Evolutionary conservation across 768 basidiomycete species (phyloP).

Genomic region (Pleurotus salmoneostramineus): DNA sequence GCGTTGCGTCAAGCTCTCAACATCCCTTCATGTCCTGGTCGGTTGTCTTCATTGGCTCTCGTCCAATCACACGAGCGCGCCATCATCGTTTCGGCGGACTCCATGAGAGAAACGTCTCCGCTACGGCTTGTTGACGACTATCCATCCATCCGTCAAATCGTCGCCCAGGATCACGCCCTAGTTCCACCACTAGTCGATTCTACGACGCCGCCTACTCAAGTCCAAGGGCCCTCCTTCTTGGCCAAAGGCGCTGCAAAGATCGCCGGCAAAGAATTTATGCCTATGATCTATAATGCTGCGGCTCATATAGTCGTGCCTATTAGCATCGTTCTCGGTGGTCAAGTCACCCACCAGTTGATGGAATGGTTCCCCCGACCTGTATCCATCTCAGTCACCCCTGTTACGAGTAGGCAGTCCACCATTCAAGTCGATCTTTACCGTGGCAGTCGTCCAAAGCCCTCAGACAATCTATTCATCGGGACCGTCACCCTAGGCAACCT

Average conservation of each 20-base stretch:
- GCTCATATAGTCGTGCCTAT: background rate
- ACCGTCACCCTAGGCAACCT: background rate
- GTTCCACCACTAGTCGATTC: background rate
- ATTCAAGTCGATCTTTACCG: background rate
- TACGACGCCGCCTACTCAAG: background rate
- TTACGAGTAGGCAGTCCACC: background rate
- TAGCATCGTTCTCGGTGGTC: background rate
- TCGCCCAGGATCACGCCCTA: background rate
- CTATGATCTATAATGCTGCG: background rate
- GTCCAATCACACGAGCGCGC: background rate
- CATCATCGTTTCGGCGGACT: background rate
- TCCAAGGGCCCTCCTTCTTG: background rate
- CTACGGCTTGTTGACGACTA: background rate
- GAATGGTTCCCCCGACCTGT: background rate
- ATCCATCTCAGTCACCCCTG: background rate
- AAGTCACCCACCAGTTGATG: background rate
- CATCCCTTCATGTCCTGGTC: background rate
- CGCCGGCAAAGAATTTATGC: background rate
- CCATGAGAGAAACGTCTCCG: background rate
- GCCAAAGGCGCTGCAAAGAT: background rate
- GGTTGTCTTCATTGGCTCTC: background rate
- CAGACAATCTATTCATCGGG: background rate
- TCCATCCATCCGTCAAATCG: background rate
- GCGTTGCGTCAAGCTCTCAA: background rate
- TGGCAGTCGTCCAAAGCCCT: background rate